Conservation (phyloP, 1,284 basidiomycete species). For the Inonotus obliquus region DNA sequence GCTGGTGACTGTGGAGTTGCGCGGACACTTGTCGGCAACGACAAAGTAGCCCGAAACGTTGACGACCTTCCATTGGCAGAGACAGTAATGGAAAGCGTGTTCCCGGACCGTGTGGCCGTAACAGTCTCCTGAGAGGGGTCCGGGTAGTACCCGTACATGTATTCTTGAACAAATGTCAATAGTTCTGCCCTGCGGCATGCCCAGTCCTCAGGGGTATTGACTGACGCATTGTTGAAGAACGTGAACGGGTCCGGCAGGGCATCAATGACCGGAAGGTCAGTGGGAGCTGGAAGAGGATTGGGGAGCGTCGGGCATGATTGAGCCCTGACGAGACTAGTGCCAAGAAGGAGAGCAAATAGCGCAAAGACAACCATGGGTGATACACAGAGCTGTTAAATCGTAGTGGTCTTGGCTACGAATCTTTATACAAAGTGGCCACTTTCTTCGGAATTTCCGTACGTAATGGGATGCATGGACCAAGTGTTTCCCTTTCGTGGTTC, state of each 20-base stretch:
- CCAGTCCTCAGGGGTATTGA: constrained; percentile 21
- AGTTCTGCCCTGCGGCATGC: constrained; percentile 21
- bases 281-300: constrained; percentile 13
- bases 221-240: constrained; percentile 14
- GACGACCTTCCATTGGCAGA: constrained; percentile 16
- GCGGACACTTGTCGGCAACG: constrained; percentile 19
- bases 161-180: constrained; percentile 21
- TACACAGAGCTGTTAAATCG: neutral
- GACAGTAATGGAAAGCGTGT: constrained; percentile 19
- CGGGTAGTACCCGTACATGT: constrained; percentile 24
- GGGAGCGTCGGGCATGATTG: constrained; percentile 12
- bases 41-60: constrained; percentile 18
- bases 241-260: constrained; percentile 12
- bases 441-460: too few species aligned
- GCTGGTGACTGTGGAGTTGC: constrained; percentile 5
- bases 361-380: neutral
- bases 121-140: constrained; percentile 22
- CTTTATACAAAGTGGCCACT: neutral
- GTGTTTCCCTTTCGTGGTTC: too few species aligned
- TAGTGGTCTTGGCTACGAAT: neutral
- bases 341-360: neutral
- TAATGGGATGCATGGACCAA: too few species aligned
- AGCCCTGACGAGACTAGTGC: neutral
- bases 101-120: constrained; percentile 19
- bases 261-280: constrained; percentile 14